Evolutionary conservation across 1,139 yeast genomes (phyloP).

Genomic region (Hyphopichia burtonii): DNA sequence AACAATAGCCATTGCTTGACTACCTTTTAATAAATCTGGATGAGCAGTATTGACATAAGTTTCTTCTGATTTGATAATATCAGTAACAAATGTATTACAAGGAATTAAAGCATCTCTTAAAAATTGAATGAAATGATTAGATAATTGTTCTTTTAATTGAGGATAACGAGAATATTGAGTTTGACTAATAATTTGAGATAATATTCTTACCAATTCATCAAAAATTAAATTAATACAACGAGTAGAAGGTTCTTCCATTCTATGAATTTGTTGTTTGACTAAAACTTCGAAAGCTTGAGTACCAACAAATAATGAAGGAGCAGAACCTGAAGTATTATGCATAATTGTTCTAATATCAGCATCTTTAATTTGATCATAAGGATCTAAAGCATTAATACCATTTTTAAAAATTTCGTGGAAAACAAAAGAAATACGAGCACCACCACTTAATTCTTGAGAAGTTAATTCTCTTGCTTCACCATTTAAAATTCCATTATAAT

Average conservation of each 20-base stretch:
- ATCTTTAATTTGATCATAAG: constrained; percentile 96
- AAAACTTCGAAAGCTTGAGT: constrained; percentile 96
- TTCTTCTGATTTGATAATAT: constrained; percentile 81
- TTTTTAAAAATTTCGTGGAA: constrained; percentile 95
- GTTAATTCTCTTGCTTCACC: constrained; percentile 93
- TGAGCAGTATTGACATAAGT: constrained; percentile 97
- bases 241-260: constrained; percentile 92
- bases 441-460: constrained; percentile 85
- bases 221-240: constrained; percentile 89
- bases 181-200: constrained; percentile 79
- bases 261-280: constrained; percentile 89
- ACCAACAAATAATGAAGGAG: constrained; percentile 97
- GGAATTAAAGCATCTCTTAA: constrained; percentile 80
- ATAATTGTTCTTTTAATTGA: constrained; percentile 79
- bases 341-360: constrained; percentile 96
- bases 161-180: constrained; percentile 90
- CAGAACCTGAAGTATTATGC: constrained; percentile 96
- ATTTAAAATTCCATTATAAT: constrained; percentile 85
- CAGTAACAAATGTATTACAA: constrained; percentile 80
- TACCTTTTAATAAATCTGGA: constrained; percentile 92
- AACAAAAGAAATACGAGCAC: constrained; percentile 97
- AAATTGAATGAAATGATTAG: constrained; percentile 75
- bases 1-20: constrained; percentile 93
- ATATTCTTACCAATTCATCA: constrained; percentile 89
- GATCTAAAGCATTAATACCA: constrained; percentile 91